phyloP scores from a whole-genome alignment of 352 stramenopile species.

The Phytophthora crassamura region DNA sequence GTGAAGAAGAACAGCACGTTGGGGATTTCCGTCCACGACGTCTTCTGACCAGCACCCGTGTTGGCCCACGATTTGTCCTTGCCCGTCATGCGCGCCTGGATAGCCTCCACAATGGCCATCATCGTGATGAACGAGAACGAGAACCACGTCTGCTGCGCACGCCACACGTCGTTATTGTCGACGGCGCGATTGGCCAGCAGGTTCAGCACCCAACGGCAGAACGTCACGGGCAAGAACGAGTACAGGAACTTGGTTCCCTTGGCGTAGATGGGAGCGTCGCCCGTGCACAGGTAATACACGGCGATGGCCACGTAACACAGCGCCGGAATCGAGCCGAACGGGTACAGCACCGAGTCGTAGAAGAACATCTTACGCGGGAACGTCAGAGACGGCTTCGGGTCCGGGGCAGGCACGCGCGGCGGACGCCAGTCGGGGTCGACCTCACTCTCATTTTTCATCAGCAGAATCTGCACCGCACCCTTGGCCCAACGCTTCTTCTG shows the following conservation, averaged over 20 bases:
- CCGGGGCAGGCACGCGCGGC: slow-evolving; percentile 79
- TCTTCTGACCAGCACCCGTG: slow-evolving; percentile 90
- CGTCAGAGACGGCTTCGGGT: slow-evolving; percentile 80
- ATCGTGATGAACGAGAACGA: slow-evolving; percentile 91
- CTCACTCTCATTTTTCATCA: slow-evolving; percentile 91
- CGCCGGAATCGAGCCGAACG: slow-evolving; percentile 87
- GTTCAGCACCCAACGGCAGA: slow-evolving; percentile 84
- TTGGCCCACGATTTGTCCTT: slow-evolving; percentile 91
- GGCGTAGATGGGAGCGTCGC: slow-evolving; percentile 87
- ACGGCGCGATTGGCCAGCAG: slow-evolving; percentile 86
- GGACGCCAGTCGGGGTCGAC: slow-evolving; percentile 90
- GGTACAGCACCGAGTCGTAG: slow-evolving; percentile 90
- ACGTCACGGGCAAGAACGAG: slow-evolving; percentile 88
- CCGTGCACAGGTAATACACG: slow-evolving; percentile 89
- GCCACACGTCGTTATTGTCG: slow-evolving; percentile 92
- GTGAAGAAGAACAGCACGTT: slow-evolving; percentile 92
- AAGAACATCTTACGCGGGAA: slow-evolving; percentile 93
- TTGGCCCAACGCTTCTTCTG: slow-evolving; percentile 91
- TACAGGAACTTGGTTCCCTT: slow-evolving; percentile 83
- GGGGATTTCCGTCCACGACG: slow-evolving; percentile 88
- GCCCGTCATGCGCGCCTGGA: slow-evolving; percentile 80
- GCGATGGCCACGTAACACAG: slow-evolving; percentile 87
- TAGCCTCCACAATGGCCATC: slow-evolving; percentile 84
- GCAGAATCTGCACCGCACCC: slow-evolving; percentile 87
- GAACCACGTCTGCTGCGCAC: slow-evolving; percentile 91